Conservation (phyloP, 306 rosid genomes). For the Corylus americana region DNA sequence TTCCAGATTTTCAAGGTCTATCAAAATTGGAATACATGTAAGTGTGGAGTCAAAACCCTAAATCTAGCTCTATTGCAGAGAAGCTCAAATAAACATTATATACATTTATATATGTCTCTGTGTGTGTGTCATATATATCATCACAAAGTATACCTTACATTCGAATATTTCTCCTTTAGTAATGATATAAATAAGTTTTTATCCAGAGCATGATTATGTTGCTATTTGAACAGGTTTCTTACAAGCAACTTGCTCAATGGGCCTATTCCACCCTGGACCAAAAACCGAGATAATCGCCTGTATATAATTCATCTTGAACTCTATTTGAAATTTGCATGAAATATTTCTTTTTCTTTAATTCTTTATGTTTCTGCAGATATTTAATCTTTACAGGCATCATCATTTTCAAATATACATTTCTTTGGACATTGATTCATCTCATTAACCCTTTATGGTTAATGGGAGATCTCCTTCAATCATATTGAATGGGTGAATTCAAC, state of each 20-base stretch:
- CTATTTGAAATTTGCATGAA: background rate
- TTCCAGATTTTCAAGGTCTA: no score
- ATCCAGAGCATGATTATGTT: background rate
- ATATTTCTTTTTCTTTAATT: background rate
- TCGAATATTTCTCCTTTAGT: background rate
- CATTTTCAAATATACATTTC: background rate
- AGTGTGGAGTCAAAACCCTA: background rate
- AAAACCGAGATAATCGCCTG: background rate
- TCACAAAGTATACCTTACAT: background rate
- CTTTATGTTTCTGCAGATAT: no score
- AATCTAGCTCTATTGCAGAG: background rate
- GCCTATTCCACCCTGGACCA: slow-evolving; percentile 27
- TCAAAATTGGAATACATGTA: no score
- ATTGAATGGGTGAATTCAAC: no score
- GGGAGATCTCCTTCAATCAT: no score
- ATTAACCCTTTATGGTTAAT: no score
- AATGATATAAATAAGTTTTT: background rate
- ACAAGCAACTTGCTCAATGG: slow-evolving; percentile 32
- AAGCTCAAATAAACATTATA: background rate
- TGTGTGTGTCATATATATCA: no score
- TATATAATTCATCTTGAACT: slow-evolving; percentile 7
- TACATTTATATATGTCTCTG: no score
- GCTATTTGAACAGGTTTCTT: slow-evolving; percentile 21
- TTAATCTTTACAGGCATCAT: background rate
- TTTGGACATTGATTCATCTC: no score